Evolutionary conservation across 208 protist genomes (phyloP), one percentile per base, ranked within the genome.

Genomic region (Acanthamoeba triangularis): DNA sequence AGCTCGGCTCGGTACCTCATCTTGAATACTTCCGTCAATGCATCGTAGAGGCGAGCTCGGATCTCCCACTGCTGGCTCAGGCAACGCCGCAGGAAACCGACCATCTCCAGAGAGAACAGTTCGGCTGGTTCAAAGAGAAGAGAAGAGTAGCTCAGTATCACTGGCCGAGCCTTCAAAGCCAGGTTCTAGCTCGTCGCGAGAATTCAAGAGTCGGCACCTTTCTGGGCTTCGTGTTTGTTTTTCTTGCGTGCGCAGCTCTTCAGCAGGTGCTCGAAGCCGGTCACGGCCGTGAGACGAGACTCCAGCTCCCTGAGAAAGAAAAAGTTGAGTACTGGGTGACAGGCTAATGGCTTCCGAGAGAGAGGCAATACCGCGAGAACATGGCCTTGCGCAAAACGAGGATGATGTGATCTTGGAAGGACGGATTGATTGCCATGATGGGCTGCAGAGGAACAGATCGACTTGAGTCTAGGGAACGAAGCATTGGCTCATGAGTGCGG

Each of bases 361-460:
- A 47, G 11, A n/a, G 37, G 59, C 7, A 37, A 2, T n/a, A 93
- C 87, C 87, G n/a, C 11, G 87, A 93, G 37, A 93, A 93, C 87
- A 94, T 78, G 11, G 91, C 41, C 74, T 94, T 94, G 37, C 72
- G 63, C 20, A 94, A 47, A 20, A 94, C 91, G 25, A 94, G 49
- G 35, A 94, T 94, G 33, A 94, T 84, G 91, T 94, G 91, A 37
- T 94, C 69, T 47, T 94, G 91, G 74, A 94, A 94, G 18, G 63
- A 85, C 11, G 91, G 72, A 41, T 84, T 84, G 30, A 84, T 84
- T 5, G 91, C 91, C 91, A 94, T 85, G n/a, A 94, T 85, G 16
- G 91, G 91, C 91, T 94, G 52, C 69, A 8, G 16, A 47, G 30
- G 6, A 90, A 37, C 74, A 84, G 25, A 30, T 16, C 25, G 30